Evolutionary conservation across 2,329 filamentous ascomycete species (phyloP).

Genomic region (Ophiosphaerella narmari): DNA sequence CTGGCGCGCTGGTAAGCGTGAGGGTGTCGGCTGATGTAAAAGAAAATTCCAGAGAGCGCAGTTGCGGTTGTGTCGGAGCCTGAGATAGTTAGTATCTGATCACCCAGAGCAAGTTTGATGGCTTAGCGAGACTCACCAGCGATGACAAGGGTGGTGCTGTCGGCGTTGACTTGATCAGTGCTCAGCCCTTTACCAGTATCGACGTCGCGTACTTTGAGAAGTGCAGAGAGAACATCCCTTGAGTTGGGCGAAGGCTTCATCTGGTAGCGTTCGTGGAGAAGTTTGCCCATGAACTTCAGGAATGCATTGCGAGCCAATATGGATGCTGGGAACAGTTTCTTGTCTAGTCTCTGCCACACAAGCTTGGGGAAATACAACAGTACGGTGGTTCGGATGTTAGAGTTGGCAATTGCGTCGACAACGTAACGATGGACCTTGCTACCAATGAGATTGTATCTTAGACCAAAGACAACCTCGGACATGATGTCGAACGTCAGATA

Average conservation of each 20-base stretch:
- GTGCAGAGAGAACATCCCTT: slow-evolving; percentile 42
- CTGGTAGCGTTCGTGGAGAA: slow-evolving; percentile 8
- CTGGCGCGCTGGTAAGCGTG: slow-evolving; percentile 16
- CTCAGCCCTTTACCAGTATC: slow-evolving; percentile 35
- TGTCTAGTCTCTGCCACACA: slow-evolving; percentile 31
- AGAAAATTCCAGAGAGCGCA: slow-evolving; percentile 38
- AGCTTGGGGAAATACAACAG: slow-evolving; percentile 31
- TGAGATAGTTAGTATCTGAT: too few species aligned
- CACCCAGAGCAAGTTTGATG: too few species aligned
- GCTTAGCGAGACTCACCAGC: background rate
- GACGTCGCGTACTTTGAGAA: slow-evolving; percentile 42
- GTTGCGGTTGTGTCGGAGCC: slow-evolving; percentile 44
- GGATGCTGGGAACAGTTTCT: slow-evolving; percentile 40
- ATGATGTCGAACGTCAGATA: slow-evolving; percentile 25
- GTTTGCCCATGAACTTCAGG: slow-evolving; percentile 17
- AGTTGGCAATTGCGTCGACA: slow-evolving; percentile 40
- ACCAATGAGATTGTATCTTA: slow-evolving; percentile 43
- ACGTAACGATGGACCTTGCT: slow-evolving; percentile 36
- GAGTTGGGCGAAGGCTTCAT: background rate
- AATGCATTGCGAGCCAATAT: slow-evolving; percentile 22
- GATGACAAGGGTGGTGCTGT: slow-evolving; percentile 43
- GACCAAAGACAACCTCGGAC: slow-evolving; percentile 19
- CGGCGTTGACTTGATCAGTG: slow-evolving; percentile 47
- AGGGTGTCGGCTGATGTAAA: slow-evolving; percentile 45
- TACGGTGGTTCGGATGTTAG: slow-evolving; percentile 43